A percentile compares a stretch with the other conserved stretches of the same genome.
Conservation (phyloP, 1,284 basidiomycete genomes). For the Vanrija sp. region DNA sequence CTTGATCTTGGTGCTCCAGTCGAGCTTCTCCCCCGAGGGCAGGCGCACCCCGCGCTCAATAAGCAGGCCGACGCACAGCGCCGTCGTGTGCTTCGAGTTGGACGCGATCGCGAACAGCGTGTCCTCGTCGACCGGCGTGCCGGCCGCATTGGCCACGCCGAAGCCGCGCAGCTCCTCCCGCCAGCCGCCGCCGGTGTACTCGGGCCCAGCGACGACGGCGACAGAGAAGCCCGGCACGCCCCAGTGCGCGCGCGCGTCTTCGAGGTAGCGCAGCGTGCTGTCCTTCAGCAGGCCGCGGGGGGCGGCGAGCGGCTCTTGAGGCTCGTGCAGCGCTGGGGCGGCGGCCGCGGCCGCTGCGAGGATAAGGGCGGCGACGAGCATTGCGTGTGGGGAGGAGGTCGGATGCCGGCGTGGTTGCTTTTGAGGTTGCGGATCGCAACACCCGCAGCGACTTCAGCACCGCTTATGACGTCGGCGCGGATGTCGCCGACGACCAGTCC, state of each 20-base stretch:
- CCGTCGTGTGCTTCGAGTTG: slow-evolving; percentile 53
- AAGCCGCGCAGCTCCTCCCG: neutral
- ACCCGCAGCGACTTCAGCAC: too few species aligned
- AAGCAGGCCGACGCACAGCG: slow-evolving; percentile 47
- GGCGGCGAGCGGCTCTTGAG: too few species aligned
- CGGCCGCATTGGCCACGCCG: neutral
- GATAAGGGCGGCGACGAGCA: too few species aligned
- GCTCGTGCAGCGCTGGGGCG: too few species aligned
- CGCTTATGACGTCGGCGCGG: too few species aligned
- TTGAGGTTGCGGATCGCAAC: too few species aligned
- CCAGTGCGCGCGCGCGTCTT: neutral
- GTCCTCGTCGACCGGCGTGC: slow-evolving; percentile 7
- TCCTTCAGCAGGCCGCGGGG: too few species aligned
- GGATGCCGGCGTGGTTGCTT: too few species aligned
- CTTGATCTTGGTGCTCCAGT: slow-evolving; percentile 50
- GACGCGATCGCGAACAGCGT: slow-evolving; percentile 51
- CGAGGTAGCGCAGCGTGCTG: neutral
- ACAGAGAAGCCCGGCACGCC: slow-evolving; percentile 3
- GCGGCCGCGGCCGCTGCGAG: too few species aligned
- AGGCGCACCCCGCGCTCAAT: slow-evolving; percentile 48
- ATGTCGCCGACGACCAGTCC: too few species aligned
- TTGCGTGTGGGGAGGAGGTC: too few species aligned
- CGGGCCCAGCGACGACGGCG: neutral
- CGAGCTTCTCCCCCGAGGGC: slow-evolving; percentile 32
- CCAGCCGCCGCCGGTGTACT: neutral